Base-by-base conservation (phyloP, 345 rosid species). In the Dimocarpus longan region DNA sequence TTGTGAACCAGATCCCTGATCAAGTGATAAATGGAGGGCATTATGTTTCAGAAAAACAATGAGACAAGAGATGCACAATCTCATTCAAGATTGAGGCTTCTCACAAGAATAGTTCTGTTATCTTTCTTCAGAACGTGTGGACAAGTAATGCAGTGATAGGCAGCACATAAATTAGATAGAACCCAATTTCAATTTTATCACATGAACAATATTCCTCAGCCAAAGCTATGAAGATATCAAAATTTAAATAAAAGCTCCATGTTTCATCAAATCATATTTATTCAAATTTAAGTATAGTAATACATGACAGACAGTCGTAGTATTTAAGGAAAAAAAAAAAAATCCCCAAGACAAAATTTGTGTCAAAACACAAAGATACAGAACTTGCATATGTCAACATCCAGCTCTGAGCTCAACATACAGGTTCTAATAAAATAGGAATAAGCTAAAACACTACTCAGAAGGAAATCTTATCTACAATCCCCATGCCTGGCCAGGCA, bases 391-490 rank as follows among this genome's bases (percentile, higher is more conserved):
- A 56, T 37, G 62, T 70, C 22, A 19, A 64, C 60, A 69, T 74
- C 73, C 50, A 66, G 67, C 37, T 64, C 13, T 70, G 46, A 78
- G n/a, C 76, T 32, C 48, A 46, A 63, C 46, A 66, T 32, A 19
- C 59, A 60, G 37, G 65, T 57, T 39, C 39, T 37, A 21, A 24
- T 37, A 67, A 43, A 26, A 28, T 11, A 69, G 32, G 26, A 3
- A 68, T 32, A 13, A 19, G 78, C 46, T 28, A 24, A 24, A 28
- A 54, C 11, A 54, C 75, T 60, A 59, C 21, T 65, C 37, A n/a
- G 54, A 73, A 21, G 50, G 28, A 56, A 44, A 70, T 65, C 50
- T 63, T 72, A 80, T 83, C 60, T 76, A 79, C 71, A 81, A 62
- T 62, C 68, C 72, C 74, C 43, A 70, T 52, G 70, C 66, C 59